Evolutionary conservation across 2,329 filamentous ascomycete genomes (phyloP), one percentile per base, ranked within the genome.

Genomic region (Penicillium brevicompactum): DNA sequence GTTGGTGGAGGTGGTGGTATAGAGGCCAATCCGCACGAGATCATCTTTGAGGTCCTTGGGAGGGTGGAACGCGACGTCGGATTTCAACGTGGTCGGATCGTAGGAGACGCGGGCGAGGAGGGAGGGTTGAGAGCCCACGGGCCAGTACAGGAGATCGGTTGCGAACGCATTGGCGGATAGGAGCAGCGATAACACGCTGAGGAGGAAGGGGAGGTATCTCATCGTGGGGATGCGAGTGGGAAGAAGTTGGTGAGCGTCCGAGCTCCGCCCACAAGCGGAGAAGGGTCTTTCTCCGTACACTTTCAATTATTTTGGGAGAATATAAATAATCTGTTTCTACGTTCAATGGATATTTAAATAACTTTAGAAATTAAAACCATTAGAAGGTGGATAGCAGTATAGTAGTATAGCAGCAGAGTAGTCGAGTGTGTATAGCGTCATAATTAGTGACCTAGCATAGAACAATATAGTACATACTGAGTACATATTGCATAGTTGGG

Each of bases 11-110:
- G 67, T 70, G 18, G 61, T 60, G 38, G 64, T 83, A 63, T 76
- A 80, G 32, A 83, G 78, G 56, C 81, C 82, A 6, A 85, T 73
- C 38, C 81, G 78, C 44, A 83, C 72, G 60, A 85, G 80, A 65
- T 79, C 77, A 51, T 79, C 73, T 62, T 80, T 73, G 38, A 52
- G 40, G 46, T 63, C 30, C 48, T 55, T 57, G 7, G 76, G 74
- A 31, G 74, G 73, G 4, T 71, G 68, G 62, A 76, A 78, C 16
- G 72, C 56, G 10, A 78, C 61, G 27, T 70, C 64, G 40, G 74
- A 68, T 22, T 69, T 68, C 38, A 72, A 63, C 6, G 73, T 71
- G 13, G 62, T 53, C 5, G 74, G 71, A 54, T 78, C 72, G 56
- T 78, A 78, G 46, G 72, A 69, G 56, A 79, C 62, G 53, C 69